Conservation (phyloP, 768 basidiomycete genomes). For the Tephrocybe sp. region DNA sequence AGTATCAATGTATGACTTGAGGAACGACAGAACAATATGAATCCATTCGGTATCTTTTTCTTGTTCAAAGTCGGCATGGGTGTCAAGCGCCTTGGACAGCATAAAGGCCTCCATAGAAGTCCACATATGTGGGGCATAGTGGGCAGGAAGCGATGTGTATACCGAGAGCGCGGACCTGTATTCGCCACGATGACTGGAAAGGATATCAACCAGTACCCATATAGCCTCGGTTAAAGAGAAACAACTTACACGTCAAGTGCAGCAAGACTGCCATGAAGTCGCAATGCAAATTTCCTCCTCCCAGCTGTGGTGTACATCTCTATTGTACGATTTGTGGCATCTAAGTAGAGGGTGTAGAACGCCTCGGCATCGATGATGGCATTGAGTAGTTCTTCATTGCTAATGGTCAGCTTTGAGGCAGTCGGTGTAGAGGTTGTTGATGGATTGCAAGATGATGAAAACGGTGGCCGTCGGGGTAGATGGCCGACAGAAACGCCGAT, state of each 20-base stretch:
- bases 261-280: slow-evolving; percentile 82
- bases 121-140: slow-evolving; percentile 83
- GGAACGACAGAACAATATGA: slow-evolving; percentile 70
- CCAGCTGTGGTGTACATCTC: slow-evolving; percentile 82
- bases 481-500: slow-evolving; percentile 74
- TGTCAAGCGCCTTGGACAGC: slow-evolving; percentile 70
- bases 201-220: neutral
- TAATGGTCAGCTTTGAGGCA: slow-evolving; percentile 39
- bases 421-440: slow-evolving; percentile 20
- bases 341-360: slow-evolving; percentile 79
- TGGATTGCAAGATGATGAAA: slow-evolving; percentile 17
- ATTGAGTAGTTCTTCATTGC: slow-evolving; percentile 56
- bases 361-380: slow-evolving; percentile 51
- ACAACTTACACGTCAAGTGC: slow-evolving; percentile 79
- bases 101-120: slow-evolving; percentile 76
- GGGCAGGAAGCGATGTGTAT: slow-evolving; percentile 79
- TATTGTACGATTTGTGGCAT: slow-evolving; percentile 76
- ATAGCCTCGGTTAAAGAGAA: neutral
- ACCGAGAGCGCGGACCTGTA: slow-evolving; percentile 61
- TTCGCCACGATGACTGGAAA: slow-evolving; percentile 62
- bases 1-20: slow-evolving; percentile 65
- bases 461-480: slow-evolving; percentile 59
- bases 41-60: slow-evolving; percentile 77
- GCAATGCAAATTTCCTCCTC: slow-evolving; percentile 81
- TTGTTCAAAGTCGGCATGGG: slow-evolving; percentile 55